Base-by-base conservation (phyloP, 2,329 filamentous ascomycete species). In the Trichophyton schoenleinii region DNA sequence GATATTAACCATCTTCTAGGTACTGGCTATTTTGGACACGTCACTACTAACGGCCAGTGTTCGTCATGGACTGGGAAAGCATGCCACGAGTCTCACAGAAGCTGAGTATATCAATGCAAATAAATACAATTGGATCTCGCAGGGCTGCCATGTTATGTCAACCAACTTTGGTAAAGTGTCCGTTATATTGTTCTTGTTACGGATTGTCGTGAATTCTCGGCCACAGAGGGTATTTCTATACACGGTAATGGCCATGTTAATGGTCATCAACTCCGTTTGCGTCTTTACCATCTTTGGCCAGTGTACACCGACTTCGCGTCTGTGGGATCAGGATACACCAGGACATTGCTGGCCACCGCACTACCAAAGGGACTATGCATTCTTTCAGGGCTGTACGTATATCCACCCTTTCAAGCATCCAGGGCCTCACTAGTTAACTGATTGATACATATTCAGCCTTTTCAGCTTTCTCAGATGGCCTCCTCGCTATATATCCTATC, bases 141-240 rank as follows among this genome's bases (percentile, higher is more conserved):
- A 60, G 42, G 62, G 62, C 1, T 62, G 62, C 18, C 60, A 63
- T 48, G 62, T 64, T 11, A 62, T 63, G 60, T 58, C 62, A 36
- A 64, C 62, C 20, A 64, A 63, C 41, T 63, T 59, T 60, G 62
- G 63, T 22, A 64, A 64, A 22, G 48, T 64, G 18, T 64, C 63
- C 34, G 41, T 64, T 44, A 60, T 46, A 18, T 22, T 63, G 34
- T 64, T 64, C 28, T 36, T 63, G 18, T 46, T 64, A 48, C 63
- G 63, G 22, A 59, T 63, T 13, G 42, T 64, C 36, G 58, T 58
- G 28, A 58, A 48, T 22, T 60, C 59, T 18, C 61, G 60, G 31
- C n/a, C 52, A 11, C 59, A 60, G 31, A 63, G 25, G 41, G 55
- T 48, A 20, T 34, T 58, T 34, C 58, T 62, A 38, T 62, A 60